A percentile compares a stretch with the other conserved stretches of the same genome.
Conservation (phyloP, 768 basidiomycete species). For the Pisolithus orientalis region DNA sequence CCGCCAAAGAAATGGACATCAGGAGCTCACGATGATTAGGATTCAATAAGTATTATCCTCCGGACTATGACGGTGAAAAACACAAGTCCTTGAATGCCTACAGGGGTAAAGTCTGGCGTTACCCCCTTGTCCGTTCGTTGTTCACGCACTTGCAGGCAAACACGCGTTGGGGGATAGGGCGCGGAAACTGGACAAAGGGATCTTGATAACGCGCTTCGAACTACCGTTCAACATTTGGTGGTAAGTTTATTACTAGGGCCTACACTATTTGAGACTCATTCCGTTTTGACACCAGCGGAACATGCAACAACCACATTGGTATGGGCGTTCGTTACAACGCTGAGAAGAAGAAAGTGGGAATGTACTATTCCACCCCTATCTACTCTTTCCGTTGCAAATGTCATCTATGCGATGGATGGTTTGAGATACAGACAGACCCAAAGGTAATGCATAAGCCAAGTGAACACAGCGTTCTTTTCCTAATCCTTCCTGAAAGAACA, state of each 20-base stretch:
- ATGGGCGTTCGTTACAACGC: slow-evolving; percentile 99
- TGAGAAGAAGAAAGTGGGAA: slow-evolving; percentile 95
- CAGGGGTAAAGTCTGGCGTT: slow-evolving; percentile 43
- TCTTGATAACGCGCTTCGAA: slow-evolving; percentile 93
- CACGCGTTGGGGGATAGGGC: slow-evolving; percentile 93
- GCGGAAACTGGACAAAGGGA: slow-evolving; percentile 92
- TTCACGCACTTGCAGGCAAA: slow-evolving; percentile 51
- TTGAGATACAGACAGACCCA: slow-evolving; percentile 96
- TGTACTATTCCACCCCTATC: slow-evolving; percentile 92
- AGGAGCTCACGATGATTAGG: slow-evolving; percentile 30
- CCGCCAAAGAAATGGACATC: background rate
- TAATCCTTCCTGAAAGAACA: slow-evolving; percentile 56
- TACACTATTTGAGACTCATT: background rate
- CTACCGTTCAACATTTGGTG: slow-evolving; percentile 97
- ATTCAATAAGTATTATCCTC: slow-evolving; percentile 78
- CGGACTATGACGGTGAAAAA: slow-evolving; percentile 66
- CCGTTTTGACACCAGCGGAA: slow-evolving; percentile 48
- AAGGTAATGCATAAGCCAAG: slow-evolving; percentile 50
- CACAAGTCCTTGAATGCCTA: slow-evolving; percentile 69
- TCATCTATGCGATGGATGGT: slow-evolving; percentile 94
- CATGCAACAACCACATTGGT: slow-evolving; percentile 94
- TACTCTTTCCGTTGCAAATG: slow-evolving; percentile 97
- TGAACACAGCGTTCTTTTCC: background rate
- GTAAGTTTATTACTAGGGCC: slow-evolving; percentile 36
- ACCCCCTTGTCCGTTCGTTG: background rate